phyloP scores from a whole-genome alignment of 2,329 filamentous ascomycete species.

The Botrytis medusae region DNA sequence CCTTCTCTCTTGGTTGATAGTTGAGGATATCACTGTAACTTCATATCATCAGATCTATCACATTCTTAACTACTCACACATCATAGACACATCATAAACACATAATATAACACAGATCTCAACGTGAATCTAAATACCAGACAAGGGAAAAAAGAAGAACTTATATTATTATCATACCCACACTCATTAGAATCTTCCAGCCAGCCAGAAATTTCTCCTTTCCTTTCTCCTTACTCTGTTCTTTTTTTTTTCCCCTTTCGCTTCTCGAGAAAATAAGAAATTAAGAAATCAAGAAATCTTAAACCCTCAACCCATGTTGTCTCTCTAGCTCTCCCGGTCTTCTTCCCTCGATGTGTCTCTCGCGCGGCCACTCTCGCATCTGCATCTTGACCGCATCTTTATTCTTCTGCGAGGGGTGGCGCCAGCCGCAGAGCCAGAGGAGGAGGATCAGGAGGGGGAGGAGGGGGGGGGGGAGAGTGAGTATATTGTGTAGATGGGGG shows the following conservation, averaged over 20 bases:
- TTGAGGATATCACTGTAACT: not conserved
- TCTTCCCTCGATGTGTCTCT: not conserved
- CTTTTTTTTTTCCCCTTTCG: not conserved
- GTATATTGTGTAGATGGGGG: not conserved
- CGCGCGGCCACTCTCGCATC: not conserved
- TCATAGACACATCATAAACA: not conserved
- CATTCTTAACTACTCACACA: not conserved
- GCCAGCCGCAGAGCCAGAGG: not conserved
- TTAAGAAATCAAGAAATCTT: not conserved
- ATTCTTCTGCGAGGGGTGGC: not conserved
- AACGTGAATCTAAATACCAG: not conserved
- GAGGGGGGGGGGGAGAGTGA: not conserved
- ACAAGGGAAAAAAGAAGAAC: not conserved
- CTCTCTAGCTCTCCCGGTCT: not conserved
- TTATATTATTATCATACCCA: not conserved
- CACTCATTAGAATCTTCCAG: not conserved
- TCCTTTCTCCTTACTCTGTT: not conserved
- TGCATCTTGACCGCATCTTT: not conserved
- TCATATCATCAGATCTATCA: not conserved
- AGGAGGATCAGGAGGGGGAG: not conserved
- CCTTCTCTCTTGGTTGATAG: not conserved
- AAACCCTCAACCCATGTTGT: not conserved
- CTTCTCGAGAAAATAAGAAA: not conserved
- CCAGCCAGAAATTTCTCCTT: not conserved
- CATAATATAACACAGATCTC: not conserved